Conservation (phyloP, 148 eudicot genomes). For the Cornus suecica region DNA sequence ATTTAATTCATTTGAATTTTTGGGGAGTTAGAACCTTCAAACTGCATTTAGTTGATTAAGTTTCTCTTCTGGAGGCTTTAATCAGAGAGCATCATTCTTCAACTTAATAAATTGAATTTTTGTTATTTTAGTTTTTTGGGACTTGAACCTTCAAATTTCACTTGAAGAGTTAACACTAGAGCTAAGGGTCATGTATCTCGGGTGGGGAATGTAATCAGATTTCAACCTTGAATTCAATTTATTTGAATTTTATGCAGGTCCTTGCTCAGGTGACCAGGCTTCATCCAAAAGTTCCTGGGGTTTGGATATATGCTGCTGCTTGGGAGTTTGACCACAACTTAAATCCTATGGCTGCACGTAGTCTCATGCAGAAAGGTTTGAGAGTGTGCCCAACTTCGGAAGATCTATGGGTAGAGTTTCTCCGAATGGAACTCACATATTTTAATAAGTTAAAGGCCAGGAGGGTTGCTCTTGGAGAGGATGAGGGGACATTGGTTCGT, state of each 20-base stretch:
- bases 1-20: too few species aligned
- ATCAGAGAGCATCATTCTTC: too few species aligned
- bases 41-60: too few species aligned
- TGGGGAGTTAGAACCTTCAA: too few species aligned
- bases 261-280: slow-evolving; percentile 71
- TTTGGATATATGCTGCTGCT: slow-evolving; percentile 93
- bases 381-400: slow-evolving; percentile 88
- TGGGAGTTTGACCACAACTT: slow-evolving; percentile 91
- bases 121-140: too few species aligned
- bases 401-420: slow-evolving; percentile 90
- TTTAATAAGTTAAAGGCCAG: slow-evolving; percentile 83
- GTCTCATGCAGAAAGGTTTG: slow-evolving; percentile 78
- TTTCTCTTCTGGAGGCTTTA: too few species aligned
- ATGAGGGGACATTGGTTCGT: slow-evolving; percentile 45
- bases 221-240: too few species aligned
- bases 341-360: slow-evolving; percentile 70
- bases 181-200: too few species aligned
- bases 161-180: too few species aligned
- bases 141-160: too few species aligned
- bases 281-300: slow-evolving; percentile 89
- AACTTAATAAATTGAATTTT: too few species aligned
- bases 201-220: too few species aligned
- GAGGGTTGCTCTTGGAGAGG: slow-evolving; percentile 79
- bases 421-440: slow-evolving; percentile 90
- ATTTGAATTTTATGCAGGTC: slow-evolving; percentile 38